Evolutionary conservation across 345 rosid genomes (phyloP).

Genomic region (Raphanus raphanistrum): DNA sequence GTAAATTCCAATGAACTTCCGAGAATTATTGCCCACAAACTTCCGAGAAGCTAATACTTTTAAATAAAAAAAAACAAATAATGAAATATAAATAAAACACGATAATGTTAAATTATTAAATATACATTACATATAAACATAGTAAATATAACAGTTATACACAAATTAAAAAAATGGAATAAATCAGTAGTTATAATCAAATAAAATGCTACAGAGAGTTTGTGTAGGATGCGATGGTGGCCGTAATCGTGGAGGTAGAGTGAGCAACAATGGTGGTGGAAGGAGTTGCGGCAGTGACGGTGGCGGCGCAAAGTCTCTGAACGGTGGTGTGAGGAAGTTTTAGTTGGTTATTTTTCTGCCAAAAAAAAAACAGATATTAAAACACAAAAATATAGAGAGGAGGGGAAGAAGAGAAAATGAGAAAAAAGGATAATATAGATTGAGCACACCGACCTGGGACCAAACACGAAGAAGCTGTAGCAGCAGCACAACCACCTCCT

Average conservation of each 20-base stretch:
- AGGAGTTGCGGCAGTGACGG: background rate
- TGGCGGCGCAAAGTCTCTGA: background rate
- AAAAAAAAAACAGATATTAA: background rate
- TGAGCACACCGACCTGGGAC: background rate
- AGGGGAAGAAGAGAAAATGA: background rate
- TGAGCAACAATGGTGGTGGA: background rate
- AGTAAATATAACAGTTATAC: background rate
- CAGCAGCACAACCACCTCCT: background rate
- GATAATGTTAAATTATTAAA: too few relatives aligned
- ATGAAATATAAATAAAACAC: background rate
- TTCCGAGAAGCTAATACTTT: background rate
- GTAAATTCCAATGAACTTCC: too few relatives aligned
- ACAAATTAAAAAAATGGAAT: background rate
- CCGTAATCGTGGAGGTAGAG: background rate
- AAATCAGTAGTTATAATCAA: background rate
- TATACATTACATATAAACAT: too few relatives aligned
- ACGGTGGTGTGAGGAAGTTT: background rate
- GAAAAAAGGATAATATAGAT: background rate
- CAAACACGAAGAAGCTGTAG: background rate
- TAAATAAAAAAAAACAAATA: too few relatives aligned
- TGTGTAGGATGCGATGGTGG: background rate
- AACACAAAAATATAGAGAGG: background rate
- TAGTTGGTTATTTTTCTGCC: background rate
- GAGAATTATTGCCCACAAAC: too few relatives aligned
- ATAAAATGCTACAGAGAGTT: background rate